Evolutionary conservation across 192 early-diverging fungal genomes (phyloP).

Genomic region (Dissophora ornata): DNA sequence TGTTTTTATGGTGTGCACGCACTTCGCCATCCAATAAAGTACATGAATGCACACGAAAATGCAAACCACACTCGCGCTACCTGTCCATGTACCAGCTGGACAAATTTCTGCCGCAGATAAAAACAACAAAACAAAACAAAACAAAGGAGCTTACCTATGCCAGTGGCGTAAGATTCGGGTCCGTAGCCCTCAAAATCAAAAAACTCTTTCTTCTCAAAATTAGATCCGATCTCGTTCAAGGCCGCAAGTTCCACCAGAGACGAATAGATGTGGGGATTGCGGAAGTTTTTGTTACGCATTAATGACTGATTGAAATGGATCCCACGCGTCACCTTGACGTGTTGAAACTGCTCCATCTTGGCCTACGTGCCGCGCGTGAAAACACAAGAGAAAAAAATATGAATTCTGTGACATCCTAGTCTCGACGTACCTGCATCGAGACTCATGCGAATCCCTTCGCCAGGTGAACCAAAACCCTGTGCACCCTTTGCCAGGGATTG

Average conservation of each 20-base stretch:
- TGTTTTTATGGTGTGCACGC: no score
- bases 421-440: no score
- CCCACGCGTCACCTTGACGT: slow-evolving; percentile 70
- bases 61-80: neutral
- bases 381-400: no score
- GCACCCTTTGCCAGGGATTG: no score
- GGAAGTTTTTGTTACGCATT: slow-evolving; percentile 85
- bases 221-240: slow-evolving; percentile 85
- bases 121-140: neutral
- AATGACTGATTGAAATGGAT: slow-evolving; percentile 86
- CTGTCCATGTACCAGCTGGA: no score
- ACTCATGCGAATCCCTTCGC: no score
- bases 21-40: no score
- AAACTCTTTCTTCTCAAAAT: slow-evolving; percentile 70
- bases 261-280: slow-evolving; percentile 91
- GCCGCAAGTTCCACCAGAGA: slow-evolving; percentile 87
- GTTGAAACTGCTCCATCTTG: slow-evolving; percentile 82
- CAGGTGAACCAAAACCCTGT: no score
- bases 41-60: neutral
- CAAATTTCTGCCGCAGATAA: no score
- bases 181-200: slow-evolving; percentile 80
- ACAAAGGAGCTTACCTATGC: slow-evolving; percentile 61
- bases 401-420: no score
- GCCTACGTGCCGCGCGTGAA: no score
- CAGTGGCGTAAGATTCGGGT: slow-evolving; percentile 66